phyloP scores from a whole-genome alignment of 495 filamentous ascomycete genomes.

The Tuber microsphaerosporum region DNA sequence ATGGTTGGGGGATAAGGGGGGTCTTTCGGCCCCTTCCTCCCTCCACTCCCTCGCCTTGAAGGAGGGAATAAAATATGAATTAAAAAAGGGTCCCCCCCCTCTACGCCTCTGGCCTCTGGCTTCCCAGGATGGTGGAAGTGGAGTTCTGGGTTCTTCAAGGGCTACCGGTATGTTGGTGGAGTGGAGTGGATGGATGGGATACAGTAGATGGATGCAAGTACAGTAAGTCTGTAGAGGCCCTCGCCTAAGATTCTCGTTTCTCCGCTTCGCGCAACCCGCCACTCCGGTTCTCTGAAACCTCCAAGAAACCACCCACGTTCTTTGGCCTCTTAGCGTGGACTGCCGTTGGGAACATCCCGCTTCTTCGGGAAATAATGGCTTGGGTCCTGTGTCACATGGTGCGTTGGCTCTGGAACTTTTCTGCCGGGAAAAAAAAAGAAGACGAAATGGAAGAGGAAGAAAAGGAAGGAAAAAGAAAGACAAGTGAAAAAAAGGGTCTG shows the following conservation, averaged over 20 bases:
- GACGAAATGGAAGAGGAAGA: not conserved
- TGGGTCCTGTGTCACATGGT: not conserved
- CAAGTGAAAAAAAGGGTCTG: not conserved
- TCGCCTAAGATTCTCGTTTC: not conserved
- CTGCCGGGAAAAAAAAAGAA: not conserved
- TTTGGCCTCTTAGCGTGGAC: not conserved
- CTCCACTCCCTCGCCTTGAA: not conserved
- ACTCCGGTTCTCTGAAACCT: not conserved
- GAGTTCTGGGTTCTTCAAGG: not conserved
- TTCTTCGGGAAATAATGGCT: not conserved
- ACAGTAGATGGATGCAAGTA: not conserved
- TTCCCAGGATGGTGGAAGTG: not conserved
- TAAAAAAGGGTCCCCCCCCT: not conserved
- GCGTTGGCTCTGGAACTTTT: not conserved
- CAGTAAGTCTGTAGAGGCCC: not conserved
- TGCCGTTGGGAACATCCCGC: not conserved
- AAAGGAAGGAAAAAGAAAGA: not conserved
- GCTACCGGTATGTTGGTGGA: not conserved
- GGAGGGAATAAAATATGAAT: not conserved
- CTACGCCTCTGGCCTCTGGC: not conserved
- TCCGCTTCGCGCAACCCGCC: conserved; percentile 1
- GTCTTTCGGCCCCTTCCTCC: not conserved
- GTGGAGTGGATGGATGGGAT: not conserved
- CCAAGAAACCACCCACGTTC: not conserved
- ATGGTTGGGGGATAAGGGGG: not conserved